A percentile compares a stretch with the other conserved stretches of the same genome.
phyloP scores from a whole-genome alignment of 176 grass and related monocot species.

The Saccharum officinarum region DNA sequence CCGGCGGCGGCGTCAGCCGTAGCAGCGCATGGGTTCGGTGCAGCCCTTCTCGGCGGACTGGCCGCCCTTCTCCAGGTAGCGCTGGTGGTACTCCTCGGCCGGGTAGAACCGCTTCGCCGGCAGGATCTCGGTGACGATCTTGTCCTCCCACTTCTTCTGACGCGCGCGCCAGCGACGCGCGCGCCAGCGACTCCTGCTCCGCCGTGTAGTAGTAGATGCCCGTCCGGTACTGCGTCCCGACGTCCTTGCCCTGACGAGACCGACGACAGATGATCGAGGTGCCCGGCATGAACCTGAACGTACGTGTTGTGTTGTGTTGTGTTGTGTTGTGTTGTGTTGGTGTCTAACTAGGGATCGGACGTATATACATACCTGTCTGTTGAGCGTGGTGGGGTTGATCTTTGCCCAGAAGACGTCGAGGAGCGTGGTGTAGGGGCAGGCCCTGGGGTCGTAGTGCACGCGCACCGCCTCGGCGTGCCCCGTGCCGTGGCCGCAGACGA shows the following conservation, averaged over 20 bases:
- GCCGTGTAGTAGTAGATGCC: conserved; percentile 95
- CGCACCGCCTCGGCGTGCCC: conserved; percentile 83
- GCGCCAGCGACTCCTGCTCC: conserved; percentile 62
- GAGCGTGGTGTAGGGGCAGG: conserved; percentile 59
- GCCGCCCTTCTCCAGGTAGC: conserved; percentile 86
- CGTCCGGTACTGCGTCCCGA: conserved; percentile 86
- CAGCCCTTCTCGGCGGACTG: conserved; percentile 77
- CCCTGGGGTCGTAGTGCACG: conserved; percentile 67
- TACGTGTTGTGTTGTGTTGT: too few relatives aligned
- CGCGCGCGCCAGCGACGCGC: conserved; percentile 54
- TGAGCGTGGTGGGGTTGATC: conserved; percentile 79
- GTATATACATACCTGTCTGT: conserved; percentile 55
- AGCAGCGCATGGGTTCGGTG: conserved; percentile 86
- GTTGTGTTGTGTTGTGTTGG: too few relatives aligned
- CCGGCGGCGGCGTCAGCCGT: conserved; percentile 26
- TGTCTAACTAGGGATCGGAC: too few relatives aligned
- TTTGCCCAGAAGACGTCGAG: conserved; percentile 86
- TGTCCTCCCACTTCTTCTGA: conserved; percentile 50
- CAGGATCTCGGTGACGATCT: conserved; percentile 81
- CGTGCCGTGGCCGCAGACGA: conserved; percentile 62
- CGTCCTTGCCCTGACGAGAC: conserved; percentile 58
- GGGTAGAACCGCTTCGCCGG: conserved; percentile 74
- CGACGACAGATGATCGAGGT: too few relatives aligned
- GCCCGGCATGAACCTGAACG: too few relatives aligned
- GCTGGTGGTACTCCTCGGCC: conserved; percentile 89